phyloP scores from a whole-genome alignment of 257 asterid species.

The Solanum tarapatanum region DNA sequence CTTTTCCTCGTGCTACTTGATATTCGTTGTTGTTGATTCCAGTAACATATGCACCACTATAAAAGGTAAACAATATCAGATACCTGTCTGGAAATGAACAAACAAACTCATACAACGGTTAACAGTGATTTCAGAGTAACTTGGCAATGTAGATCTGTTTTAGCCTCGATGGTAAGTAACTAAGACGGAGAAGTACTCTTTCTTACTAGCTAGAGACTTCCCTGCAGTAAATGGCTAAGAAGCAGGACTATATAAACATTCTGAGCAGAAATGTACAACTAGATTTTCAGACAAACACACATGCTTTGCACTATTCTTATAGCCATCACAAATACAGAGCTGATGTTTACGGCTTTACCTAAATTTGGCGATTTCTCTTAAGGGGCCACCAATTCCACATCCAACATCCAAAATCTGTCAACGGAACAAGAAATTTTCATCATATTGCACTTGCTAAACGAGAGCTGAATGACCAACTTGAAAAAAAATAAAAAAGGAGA shows the following conservation, averaged over 20 bases:
- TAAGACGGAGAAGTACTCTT: neutral
- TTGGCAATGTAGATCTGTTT: neutral
- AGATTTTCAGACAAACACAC: neutral
- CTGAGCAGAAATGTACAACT: neutral
- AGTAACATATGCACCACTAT: slow-evolving; percentile 2
- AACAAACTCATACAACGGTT: neutral
- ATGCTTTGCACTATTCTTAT: neutral
- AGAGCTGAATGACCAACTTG: neutral
- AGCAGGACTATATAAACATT: neutral
- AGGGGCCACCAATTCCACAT: slow-evolving; percentile 12
- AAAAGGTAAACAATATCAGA: neutral
- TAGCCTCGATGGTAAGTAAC: neutral
- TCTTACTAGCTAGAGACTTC: neutral
- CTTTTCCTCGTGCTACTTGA: slow-evolving; percentile 1
- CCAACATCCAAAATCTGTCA: slow-evolving; percentile 10
- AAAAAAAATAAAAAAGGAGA: neutral
- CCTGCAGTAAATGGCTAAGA: neutral
- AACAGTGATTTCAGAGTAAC: neutral
- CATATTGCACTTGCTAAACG: neutral
- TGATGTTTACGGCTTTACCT: neutral
- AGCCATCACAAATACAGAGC: neutral
- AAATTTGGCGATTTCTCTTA: slow-evolving; percentile 8
- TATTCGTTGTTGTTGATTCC: slow-evolving; percentile 7
- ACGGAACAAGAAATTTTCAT: neutral
- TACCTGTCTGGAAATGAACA: neutral